Evolutionary conservation across 2,329 filamentous ascomycete genomes (phyloP).

Genomic region (Colletotrichum limetticola): DNA sequence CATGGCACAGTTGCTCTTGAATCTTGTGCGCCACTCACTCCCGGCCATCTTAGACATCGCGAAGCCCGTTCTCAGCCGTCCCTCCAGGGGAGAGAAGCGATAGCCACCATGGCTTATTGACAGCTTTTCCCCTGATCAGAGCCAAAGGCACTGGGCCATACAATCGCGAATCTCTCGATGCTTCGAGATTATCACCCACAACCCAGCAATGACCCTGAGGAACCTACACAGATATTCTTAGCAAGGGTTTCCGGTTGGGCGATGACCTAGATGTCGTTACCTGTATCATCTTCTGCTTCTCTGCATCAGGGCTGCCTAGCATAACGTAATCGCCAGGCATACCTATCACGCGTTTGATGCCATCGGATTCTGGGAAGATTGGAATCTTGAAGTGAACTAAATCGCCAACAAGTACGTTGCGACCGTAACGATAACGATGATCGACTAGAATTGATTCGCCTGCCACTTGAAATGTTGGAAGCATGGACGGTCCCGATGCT

Average conservation of each 20-base stretch:
- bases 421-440: slow-evolving; percentile 75
- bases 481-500: slow-evolving; percentile 84
- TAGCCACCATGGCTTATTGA: slow-evolving; percentile 71
- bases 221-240: slow-evolving; percentile 64
- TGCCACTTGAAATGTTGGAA: slow-evolving; percentile 79
- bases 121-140: slow-evolving; percentile 84
- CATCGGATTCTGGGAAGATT: slow-evolving; percentile 65
- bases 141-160: slow-evolving; percentile 90
- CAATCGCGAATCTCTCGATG: slow-evolving; percentile 85
- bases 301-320: slow-evolving; percentile 67
- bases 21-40: not conserved
- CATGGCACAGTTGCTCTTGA: not conserved
- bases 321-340: slow-evolving; percentile 82
- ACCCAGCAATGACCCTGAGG: slow-evolving; percentile 94
- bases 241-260: not conserved
- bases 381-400: slow-evolving; percentile 84
- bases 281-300: slow-evolving; percentile 67
- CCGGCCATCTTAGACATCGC: slow-evolving; percentile 43
- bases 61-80: slow-evolving; percentile 48
- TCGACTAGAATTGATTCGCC: slow-evolving; percentile 78
- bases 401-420: slow-evolving; percentile 78
- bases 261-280: slow-evolving; percentile 51
- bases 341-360: slow-evolving; percentile 83
- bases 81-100: not conserved
- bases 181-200: slow-evolving; percentile 85